Conservation (phyloP, 345 rosid genomes). For the Atalantia buxifolia region DNA sequence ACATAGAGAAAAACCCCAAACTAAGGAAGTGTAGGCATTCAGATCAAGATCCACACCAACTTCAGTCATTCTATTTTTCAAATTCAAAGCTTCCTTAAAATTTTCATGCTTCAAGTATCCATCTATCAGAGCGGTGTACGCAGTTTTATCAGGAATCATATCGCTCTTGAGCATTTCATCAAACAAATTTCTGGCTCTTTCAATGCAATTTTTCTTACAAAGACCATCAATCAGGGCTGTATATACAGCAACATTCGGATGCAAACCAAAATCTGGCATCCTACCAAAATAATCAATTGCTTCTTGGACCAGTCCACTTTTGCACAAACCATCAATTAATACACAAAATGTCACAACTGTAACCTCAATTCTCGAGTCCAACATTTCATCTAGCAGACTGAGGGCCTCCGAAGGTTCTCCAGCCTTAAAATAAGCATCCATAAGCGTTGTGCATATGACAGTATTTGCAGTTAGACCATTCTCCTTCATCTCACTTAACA, state of each 20-base stretch:
- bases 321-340: conserved; percentile 74
- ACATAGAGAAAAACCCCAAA: conserved; percentile 56
- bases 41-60: conserved; percentile 62
- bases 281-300: conserved; percentile 47
- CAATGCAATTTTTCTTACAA: conserved; percentile 54
- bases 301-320: conserved; percentile 49
- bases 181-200: conserved; percentile 47
- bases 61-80: conserved; percentile 50
- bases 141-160: conserved; percentile 48
- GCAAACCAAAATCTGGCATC: conserved; percentile 44
- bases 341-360: conserved; percentile 68
- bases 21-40: conserved; percentile 60
- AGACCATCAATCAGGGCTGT: conserved; percentile 73
- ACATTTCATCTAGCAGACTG: conserved; percentile 44
- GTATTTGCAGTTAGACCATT: conserved; percentile 42
- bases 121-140: conserved; percentile 60
- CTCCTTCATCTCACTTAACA: conserved; percentile 52
- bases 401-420: conserved; percentile 49
- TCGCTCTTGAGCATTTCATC: conserved; percentile 43
- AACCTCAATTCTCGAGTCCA: conserved; percentile 37
- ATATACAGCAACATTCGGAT: conserved; percentile 58
- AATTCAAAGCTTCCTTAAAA: conserved; percentile 45
- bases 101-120: conserved; percentile 61
- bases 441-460: conserved; percentile 48
- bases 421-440: conserved; percentile 64